These are phyloP conservation scores for Aspergillus proliferans DNA, from an alignment of 2,329 filamentous ascomycete genomes.

Conservation along the genomic window DNA sequence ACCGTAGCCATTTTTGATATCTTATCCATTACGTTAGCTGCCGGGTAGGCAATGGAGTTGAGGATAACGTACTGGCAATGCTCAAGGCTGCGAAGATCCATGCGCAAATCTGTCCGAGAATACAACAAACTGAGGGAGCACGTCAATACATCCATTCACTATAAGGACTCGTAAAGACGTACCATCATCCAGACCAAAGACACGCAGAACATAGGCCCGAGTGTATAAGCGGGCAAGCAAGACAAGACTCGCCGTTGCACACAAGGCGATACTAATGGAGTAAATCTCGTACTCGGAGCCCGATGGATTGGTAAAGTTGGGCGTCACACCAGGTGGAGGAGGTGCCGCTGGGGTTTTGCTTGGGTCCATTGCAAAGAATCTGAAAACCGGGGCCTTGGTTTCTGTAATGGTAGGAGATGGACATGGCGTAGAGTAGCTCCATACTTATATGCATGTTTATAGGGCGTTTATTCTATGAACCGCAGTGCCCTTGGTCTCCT, in stretches of 20 bases:
- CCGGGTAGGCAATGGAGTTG: no score
- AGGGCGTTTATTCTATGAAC: no score
- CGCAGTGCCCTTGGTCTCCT: neutral
- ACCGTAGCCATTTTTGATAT: slow-evolving; percentile 10
- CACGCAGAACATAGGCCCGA: slow-evolving; percentile 1
- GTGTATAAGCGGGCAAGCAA: slow-evolving; percentile 8
- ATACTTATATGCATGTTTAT: neutral
- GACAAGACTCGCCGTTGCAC: slow-evolving; percentile 3
- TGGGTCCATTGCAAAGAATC: slow-evolving; percentile 4
- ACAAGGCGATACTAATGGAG: slow-evolving; percentile 9
- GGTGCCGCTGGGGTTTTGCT: slow-evolving; percentile 7
- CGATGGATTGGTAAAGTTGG: slow-evolving; percentile 8
- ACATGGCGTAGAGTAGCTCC: neutral
- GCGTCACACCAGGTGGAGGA: slow-evolving; percentile 6
- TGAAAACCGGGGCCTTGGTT: neutral
- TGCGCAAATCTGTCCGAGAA: slow-evolving; percentile 8
- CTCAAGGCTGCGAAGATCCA: slow-evolving; percentile 11
- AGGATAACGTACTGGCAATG: slow-evolving; percentile 2
- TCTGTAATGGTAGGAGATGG: no score
- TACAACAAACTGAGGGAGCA: slow-evolving; percentile 3
- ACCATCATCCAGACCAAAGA: slow-evolving; percentile 7
- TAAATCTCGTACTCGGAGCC: slow-evolving; percentile 7
- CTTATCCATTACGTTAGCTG: neutral
- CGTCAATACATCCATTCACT: neutral
- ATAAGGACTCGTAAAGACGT: neutral